A percentile compares a stretch with the other conserved stretches of the same genome.
Conservation (phyloP, 2,329 filamentous ascomycete genomes). For the Calycina herbarum region DNA sequence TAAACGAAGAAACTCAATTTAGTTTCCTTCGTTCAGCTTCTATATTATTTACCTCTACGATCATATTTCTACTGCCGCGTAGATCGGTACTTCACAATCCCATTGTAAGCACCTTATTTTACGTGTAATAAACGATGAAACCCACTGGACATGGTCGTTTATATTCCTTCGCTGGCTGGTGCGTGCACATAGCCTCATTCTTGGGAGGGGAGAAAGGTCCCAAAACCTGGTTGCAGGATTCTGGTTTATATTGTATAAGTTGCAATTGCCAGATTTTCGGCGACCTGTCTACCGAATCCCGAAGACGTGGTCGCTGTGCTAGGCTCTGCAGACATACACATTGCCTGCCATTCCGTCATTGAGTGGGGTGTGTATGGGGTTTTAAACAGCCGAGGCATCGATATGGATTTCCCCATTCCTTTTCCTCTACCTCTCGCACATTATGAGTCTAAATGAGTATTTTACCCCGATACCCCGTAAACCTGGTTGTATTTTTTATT, state of each 20-base stretch:
- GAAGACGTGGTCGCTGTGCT: neutral
- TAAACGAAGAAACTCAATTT: neutral
- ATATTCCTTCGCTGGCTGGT: too few relatives aligned
- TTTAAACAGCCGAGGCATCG: neutral
- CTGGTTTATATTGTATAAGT: neutral
- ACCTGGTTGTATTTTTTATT: neutral
- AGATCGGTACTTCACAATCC: neutral
- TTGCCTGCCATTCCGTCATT: neutral
- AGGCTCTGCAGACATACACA: neutral
- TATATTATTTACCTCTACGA: neutral
- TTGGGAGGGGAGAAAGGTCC: neutral
- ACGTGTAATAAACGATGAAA: neutral
- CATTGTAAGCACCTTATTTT: slow-evolving; percentile 4
- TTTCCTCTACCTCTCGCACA: neutral
- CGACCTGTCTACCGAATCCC: neutral
- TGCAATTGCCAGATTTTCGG: neutral
- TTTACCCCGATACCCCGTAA: neutral
- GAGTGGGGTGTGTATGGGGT: neutral
- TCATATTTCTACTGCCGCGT: neutral
- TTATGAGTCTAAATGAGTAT: neutral
- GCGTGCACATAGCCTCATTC: too few relatives aligned
- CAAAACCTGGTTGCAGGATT: neutral
- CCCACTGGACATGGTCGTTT: neutral
- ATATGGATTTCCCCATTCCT: neutral
- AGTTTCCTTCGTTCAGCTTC: neutral